Evolutionary conservation across 1,284 basidiomycete genomes (phyloP).

Genomic region (Rhodotorula sp.): DNA sequence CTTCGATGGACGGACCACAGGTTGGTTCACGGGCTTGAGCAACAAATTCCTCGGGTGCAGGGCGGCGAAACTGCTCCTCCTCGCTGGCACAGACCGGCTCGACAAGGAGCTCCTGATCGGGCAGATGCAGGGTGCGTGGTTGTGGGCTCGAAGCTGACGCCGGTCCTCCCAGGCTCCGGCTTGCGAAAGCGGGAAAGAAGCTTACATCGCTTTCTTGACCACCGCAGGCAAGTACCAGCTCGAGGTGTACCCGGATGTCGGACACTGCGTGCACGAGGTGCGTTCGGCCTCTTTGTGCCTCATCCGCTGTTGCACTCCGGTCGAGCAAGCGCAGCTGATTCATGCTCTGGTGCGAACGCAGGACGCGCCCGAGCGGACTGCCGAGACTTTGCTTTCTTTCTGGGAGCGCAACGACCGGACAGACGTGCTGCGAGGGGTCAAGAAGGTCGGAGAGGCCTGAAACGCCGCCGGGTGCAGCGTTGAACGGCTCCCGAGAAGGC

Average conservation of each 20-base stretch:
- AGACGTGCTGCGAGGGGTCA: conserved; percentile 61
- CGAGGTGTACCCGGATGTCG: conserved; percentile 78
- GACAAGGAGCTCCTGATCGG: conserved; percentile 95
- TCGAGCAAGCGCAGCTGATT: too few species aligned
- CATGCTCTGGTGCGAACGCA: conserved; percentile 49
- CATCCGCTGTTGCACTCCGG: too few species aligned
- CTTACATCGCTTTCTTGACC: not conserved
- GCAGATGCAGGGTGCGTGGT: conserved; percentile 67
- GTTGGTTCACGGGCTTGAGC: conserved; percentile 87
- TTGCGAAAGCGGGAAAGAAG: not conserved
- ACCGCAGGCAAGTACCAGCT: conserved; percentile 88
- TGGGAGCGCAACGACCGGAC: conserved; percentile 75
- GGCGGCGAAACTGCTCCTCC: conserved; percentile 78
- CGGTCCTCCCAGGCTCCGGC: not conserved
- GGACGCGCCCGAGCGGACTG: conserved; percentile 80
- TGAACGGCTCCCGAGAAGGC: not conserved
- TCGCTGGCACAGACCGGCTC: conserved; percentile 89
- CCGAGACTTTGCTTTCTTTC: conserved; percentile 79
- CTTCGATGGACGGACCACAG: conserved; percentile 52
- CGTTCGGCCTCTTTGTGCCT: conserved; percentile 38
- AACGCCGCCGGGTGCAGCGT: not conserved
- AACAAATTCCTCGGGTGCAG: conserved; percentile 71
- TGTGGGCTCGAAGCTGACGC: not conserved
- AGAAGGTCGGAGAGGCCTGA: conserved; percentile 73
- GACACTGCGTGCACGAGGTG: conserved; percentile 93